Evolutionary conservation across 768 basidiomycete species (phyloP).

Genomic region (Psilocybe tampanensis): DNA sequence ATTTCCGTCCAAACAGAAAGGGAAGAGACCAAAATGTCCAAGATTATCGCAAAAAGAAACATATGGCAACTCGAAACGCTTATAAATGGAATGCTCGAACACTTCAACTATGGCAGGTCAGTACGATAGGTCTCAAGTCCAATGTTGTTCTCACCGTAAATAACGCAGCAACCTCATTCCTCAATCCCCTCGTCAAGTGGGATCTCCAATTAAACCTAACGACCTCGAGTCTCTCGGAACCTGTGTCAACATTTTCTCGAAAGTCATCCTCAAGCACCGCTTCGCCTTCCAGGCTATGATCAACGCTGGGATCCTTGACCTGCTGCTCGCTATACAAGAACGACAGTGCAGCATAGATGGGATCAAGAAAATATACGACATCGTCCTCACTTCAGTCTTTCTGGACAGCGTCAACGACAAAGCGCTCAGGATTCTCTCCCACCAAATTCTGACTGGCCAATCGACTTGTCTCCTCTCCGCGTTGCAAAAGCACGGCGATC

Average conservation of each 20-base stretch:
- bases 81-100: constrained; percentile 12
- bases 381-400: constrained; percentile 9
- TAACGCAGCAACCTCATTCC: not conserved
- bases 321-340: constrained; percentile 7
- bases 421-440: constrained; percentile 7
- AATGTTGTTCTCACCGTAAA: not conserved
- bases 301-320: constrained; percentile 12
- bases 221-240: constrained; percentile 8
- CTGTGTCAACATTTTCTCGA: constrained; percentile 12
- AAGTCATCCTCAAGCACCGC: constrained; percentile 12
- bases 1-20: constrained; percentile 10
- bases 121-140: not conserved
- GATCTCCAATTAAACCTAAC: not conserved
- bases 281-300: constrained; percentile 12
- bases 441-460: constrained; percentile 6
- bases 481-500: constrained; percentile 1
- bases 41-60: constrained; percentile 3
- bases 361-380: constrained; percentile 11
- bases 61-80: constrained; percentile 5
- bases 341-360: constrained; percentile 10
- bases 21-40: constrained; percentile 1
- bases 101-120: constrained; percentile 7
- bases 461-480: not conserved
- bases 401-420: constrained; percentile 12
- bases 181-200: not conserved